Evolutionary conservation across 2,329 filamentous ascomycete genomes (phyloP).

Genomic region (Monosporascus ibericus): DNA sequence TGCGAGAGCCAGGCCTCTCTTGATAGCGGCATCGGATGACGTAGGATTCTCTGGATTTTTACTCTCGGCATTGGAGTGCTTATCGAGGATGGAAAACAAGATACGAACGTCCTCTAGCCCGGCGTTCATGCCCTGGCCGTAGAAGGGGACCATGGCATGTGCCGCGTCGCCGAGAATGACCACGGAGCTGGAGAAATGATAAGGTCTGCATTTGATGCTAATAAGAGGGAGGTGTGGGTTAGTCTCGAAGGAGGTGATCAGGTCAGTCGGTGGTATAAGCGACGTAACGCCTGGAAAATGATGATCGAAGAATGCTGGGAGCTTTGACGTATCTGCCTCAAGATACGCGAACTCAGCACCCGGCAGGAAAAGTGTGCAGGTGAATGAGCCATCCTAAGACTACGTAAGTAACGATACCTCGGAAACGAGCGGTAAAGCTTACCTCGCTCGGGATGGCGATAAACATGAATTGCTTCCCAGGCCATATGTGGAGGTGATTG

Average conservation of each 20-base stretch:
- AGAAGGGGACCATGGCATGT: conserved; percentile 97
- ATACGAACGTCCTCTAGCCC: conserved; percentile 90
- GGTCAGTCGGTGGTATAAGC: conserved; percentile 59
- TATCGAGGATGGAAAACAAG: conserved; percentile 76
- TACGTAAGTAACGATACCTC: conserved; percentile 5
- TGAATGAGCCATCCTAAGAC: conserved; percentile 79
- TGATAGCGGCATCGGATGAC: conserved; percentile 44
- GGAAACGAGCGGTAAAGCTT: conserved; percentile 15
- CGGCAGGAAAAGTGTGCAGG: conserved; percentile 87
- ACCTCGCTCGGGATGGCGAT: conserved; percentile 81
- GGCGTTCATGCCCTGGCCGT: conserved; percentile 96
- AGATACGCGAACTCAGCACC: conserved; percentile 62
- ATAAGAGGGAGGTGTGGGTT: conserved; percentile 93
- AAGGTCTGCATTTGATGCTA: conserved; percentile 84
- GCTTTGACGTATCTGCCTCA: conserved; percentile 51
- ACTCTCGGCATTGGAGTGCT: conserved; percentile 45
- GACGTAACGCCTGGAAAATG: conserved; percentile 83
- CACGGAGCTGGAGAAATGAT: conserved; percentile 70
- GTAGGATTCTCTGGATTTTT: conserved; percentile 28
- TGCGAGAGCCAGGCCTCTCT: conserved; percentile 64
- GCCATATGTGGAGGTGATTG: conserved; percentile 97
- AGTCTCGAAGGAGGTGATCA: conserved; percentile 66
- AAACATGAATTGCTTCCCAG: conserved; percentile 91
- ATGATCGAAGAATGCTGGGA: conserved; percentile 70
- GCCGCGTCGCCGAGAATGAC: conserved; percentile 91